Evolutionary conservation across 352 stramenopile species (phyloP), one percentile per base, ranked within the genome.

Genomic region (Globisporangium perplexum): DNA sequence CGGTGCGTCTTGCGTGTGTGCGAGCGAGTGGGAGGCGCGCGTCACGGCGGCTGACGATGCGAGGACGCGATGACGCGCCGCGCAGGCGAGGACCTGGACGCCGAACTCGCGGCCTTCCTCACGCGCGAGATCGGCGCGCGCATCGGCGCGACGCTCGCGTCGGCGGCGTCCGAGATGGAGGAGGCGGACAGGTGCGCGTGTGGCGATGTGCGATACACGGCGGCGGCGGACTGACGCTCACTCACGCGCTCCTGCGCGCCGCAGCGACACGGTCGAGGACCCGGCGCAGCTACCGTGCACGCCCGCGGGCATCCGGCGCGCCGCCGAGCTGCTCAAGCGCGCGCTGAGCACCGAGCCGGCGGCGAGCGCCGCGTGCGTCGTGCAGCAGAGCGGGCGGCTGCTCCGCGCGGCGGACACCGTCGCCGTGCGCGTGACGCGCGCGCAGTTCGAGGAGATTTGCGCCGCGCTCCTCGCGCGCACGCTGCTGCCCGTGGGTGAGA

Each of bases 71-170:
- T n/a, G 3, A 17, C 1, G 38, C 96, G 91, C 26, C 62, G 68
- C 0, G 54, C 57, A 54, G 76, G 93, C 30, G 92, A 97, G 62
- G 93, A 98, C 62, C 78, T 98, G 39, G 95, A 98, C 59, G 93
- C 95, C 30, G 56, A 65, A 7, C 71, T 98, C 48, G 81, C 96
- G 11, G 73, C 86, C 46, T 93, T 93, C 71, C 92, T 97, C 43
- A 69, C 86, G 7, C 51, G 81, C 46, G 68, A 96, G 55, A 96
- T 98, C 24, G 71, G 72, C 45, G 8, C 39, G 14, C 52, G 72
- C 20, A 44, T 86, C 17, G 70, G 61, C 7, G 54, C 47, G 11
- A 42, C 47, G 17, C 72, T 83, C 23, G 59, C 59, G 7, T 76
- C 69, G 20, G 59, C 46, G 36, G 51, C 61, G 23, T 64, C 62